Evolutionary conservation across 768 basidiomycete genomes (phyloP).

Genomic region (Termitomyces sp.): DNA sequence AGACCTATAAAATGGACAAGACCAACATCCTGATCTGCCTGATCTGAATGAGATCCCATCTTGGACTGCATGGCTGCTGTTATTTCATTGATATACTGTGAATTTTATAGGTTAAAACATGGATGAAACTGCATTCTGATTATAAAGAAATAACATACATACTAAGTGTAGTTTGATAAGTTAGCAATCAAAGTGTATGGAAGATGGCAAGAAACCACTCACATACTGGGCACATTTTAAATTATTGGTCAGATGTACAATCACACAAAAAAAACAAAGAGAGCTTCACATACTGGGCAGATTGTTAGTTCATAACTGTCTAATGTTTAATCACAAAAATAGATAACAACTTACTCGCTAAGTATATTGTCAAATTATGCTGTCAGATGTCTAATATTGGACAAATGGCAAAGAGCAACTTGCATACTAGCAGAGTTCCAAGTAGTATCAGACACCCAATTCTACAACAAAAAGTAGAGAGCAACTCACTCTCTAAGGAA

Average conservation of each 20-base stretch:
- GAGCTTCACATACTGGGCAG: not conserved
- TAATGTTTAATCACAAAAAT: not conserved
- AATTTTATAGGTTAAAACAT: not conserved
- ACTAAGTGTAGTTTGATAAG: not conserved
- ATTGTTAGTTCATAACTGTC: not conserved
- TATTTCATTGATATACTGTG: not conserved
- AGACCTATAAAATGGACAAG: not conserved
- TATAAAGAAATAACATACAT: not conserved
- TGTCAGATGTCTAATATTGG: not conserved
- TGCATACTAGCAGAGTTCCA: not conserved
- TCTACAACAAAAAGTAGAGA: not conserved
- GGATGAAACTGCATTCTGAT: accelerated
- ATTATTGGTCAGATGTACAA: not conserved
- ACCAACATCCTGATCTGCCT: not conserved
- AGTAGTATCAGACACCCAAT: not conserved
- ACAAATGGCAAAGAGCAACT: not conserved
- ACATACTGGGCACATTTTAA: not conserved
- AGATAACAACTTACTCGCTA: not conserved
- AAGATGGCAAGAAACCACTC: not conserved
- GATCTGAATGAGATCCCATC: not conserved
- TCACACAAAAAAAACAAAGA: not conserved
- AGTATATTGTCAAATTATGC: not conserved
- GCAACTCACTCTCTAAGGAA: not conserved
- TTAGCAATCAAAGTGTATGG: not conserved
- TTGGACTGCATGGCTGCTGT: not conserved